Evolutionary conservation across 805 yeast genomes (phyloP), one percentile per base, ranked within the genome.

Genomic region (Saturnispora quitensis): DNA sequence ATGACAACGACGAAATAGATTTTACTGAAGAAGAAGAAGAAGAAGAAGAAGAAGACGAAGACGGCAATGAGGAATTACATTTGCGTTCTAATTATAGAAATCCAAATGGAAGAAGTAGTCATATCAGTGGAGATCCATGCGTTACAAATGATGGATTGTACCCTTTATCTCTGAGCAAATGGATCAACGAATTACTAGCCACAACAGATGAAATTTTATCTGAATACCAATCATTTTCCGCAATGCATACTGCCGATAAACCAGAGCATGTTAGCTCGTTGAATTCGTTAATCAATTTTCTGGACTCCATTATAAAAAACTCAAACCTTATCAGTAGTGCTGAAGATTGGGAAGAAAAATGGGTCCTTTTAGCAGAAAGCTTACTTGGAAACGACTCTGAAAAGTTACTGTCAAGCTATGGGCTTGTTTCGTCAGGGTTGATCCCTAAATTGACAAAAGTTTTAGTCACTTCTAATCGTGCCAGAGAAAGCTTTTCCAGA

Each of bases 371-470:
- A 4, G 61, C 62, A 1, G 50, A 34, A n/a, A 22, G 54, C 3
- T 20, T 57, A 13, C 40, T 38, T 24, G 15, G 40, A 10, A 45
- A 18, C 2, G 44, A 52, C 2, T 50, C 42, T 24, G 31, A 43
- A 3, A 54, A 53, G 4, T 46, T 55, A 2, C 68, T 85, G 5
- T 86, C 96, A 0, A 82, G 90, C 53, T 87, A 81, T 67, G 96
- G 89, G 62, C 69, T 89, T 34, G 73, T 82, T 5, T 75, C 84
- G 2, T 84, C 89, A 2, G 89, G 89, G 0, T 63, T 86, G 6
- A 72, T 84, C 7, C 70, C 71, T 5, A 59, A 71, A 0, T 62
- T 84, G 28, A 58, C 70, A 3, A 24, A 52, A 1, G 50, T 73
- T 2, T 76, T 80, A 45, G 56, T 47, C 55, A 43, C 53, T 59